These are phyloP conservation scores for Nicotiana sylvestris DNA, from an alignment of 257 asterid species.

Conservation along the genomic window DNA sequence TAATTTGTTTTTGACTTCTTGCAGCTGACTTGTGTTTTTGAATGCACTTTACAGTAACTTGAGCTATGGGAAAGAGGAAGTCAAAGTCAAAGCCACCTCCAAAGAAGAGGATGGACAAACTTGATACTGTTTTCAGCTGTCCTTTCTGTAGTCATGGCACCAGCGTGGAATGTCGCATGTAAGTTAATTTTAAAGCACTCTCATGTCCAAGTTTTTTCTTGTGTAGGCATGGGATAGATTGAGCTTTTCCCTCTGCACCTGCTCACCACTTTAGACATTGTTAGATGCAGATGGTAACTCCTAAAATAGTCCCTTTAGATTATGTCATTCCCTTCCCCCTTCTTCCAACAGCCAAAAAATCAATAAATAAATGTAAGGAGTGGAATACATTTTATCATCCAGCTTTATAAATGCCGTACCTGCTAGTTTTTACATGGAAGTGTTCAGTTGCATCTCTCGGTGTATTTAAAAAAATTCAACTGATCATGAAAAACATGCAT, in stretches of 20 bases:
- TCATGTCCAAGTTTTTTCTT: neutral
- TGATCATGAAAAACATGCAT: neutral
- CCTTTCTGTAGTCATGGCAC: constrained; percentile 22
- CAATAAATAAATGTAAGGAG: neutral
- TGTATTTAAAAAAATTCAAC: neutral
- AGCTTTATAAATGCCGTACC: neutral
- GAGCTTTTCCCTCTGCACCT: neutral
- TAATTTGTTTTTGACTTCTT: neutral
- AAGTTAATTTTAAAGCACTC: neutral
- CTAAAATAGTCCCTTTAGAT: neutral
- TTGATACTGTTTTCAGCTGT: constrained; percentile 24
- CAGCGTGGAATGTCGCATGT: constrained; percentile 23
- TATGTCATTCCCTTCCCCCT: neutral
- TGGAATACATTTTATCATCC: neutral
- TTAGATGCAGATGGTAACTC: neutral
- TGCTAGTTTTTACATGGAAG: neutral
- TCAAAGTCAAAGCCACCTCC: constrained; percentile 25
- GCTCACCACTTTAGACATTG: neutral
- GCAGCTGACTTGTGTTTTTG: neutral
- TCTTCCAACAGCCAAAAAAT: neutral
- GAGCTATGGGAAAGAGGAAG: constrained; percentile 24
- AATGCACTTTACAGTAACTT: constrained; percentile 1
- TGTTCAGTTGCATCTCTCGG: neutral
- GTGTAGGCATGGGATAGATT: neutral
- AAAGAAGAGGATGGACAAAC: constrained; percentile 24